These are phyloP conservation scores for Didymella glomerata DNA, from an alignment of 2,329 filamentous ascomycete genomes.

Conservation along the genomic window DNA sequence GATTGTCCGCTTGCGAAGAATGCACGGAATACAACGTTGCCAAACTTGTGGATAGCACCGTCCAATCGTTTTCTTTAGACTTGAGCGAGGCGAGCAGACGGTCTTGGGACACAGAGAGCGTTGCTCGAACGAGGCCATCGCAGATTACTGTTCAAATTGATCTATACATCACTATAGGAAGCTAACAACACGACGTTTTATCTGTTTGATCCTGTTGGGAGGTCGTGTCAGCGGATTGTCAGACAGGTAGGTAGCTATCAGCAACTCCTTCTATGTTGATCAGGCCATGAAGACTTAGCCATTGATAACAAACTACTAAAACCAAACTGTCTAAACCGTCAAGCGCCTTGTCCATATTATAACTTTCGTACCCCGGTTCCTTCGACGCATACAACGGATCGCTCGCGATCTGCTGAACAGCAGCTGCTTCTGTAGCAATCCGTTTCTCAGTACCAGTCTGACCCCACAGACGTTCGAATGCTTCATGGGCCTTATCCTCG, in stretches of 20 bases:
- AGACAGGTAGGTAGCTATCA: slow-evolving; percentile 3
- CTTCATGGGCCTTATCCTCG: background rate
- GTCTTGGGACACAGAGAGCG: background rate
- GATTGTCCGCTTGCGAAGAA: no score
- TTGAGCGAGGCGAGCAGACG: slow-evolving; percentile 2
- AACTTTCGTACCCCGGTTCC: slow-evolving; percentile 1
- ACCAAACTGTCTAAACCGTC: slow-evolving; percentile 3
- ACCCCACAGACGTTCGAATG: slow-evolving; percentile 3
- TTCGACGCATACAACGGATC: slow-evolving; percentile 5
- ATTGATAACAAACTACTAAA: no score
- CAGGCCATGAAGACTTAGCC: slow-evolving; percentile 2
- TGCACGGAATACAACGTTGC: background rate
- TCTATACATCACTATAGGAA: no score
- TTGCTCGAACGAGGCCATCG: background rate
- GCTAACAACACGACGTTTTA: background rate
- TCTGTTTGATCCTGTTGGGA: background rate
- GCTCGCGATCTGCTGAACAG: slow-evolving; percentile 6
- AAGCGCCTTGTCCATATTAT: slow-evolving; percentile 4
- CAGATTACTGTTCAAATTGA: no score
- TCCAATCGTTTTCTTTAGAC: background rate
- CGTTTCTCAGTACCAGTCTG: slow-evolving; percentile 5
- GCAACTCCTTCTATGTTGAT: slow-evolving; percentile 5
- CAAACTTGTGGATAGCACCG: background rate
- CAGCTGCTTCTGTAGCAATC: background rate
- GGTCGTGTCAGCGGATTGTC: background rate